Evolutionary conservation across 73 alveolate genomes (phyloP).

Genomic region (Paramecium biaurelia): DNA sequence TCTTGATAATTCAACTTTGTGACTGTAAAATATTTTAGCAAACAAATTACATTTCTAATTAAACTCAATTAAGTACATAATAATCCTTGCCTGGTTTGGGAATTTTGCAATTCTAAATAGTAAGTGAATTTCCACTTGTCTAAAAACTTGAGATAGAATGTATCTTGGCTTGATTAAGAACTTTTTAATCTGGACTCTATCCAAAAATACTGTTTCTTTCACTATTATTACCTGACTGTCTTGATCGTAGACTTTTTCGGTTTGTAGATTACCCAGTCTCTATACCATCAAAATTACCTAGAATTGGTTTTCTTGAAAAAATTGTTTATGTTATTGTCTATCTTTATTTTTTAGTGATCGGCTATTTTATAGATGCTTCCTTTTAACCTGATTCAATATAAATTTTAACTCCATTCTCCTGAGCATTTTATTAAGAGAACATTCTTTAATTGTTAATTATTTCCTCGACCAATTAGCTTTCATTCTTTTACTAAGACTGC

Average conservation of each 20-base stretch:
- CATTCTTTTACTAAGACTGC: neutral
- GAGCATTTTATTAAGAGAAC: neutral
- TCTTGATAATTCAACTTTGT: neutral
- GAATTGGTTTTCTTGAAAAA: neutral
- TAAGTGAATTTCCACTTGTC: neutral
- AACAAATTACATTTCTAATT: neutral
- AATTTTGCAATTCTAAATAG: neutral
- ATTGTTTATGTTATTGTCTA: neutral
- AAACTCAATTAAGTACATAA: neutral
- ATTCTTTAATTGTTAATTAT: neutral
- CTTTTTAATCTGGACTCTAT: neutral
- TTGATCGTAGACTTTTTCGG: neutral
- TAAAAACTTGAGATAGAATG: neutral
- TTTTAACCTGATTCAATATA: neutral
- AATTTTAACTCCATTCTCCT: neutral
- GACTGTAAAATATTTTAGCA: neutral
- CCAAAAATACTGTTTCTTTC: slow-evolving; percentile 9
- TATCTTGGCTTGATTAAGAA: neutral
- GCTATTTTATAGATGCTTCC: neutral
- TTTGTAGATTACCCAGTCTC: neutral
- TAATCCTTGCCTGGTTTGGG: neutral
- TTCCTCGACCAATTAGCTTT: neutral
- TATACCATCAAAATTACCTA: neutral
- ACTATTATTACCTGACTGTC: neutral
- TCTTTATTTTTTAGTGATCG: neutral